A percentile compares a stretch with the other conserved stretches of the same genome.
Evolutionary conservation across 169 alveolate genomes (phyloP).

Genomic region (Cryptosporidium canis): DNA sequence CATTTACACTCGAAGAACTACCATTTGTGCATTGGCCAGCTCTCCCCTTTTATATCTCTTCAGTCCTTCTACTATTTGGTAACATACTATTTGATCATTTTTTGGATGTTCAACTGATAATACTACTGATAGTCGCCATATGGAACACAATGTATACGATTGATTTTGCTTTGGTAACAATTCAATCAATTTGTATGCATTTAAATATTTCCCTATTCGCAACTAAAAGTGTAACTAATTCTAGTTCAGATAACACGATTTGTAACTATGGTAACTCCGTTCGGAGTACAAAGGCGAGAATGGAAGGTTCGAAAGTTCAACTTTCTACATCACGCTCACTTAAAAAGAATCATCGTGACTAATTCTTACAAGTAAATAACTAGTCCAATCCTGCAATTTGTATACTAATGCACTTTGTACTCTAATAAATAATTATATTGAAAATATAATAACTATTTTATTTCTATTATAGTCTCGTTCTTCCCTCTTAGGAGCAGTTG

Average conservation of each 20-base stretch:
- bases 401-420: neutral
- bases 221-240: neutral
- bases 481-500: no score
- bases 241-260: neutral
- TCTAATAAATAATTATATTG: neutral
- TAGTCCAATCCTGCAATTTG: neutral
- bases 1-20: conserved; percentile 55
- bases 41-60: conserved; percentile 48
- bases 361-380: neutral
- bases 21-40: conserved; percentile 68
- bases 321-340: conserved; percentile 38
- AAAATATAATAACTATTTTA: neutral
- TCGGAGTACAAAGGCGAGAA: neutral
- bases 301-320: neutral
- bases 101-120: neutral
- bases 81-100: neutral
- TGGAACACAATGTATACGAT: conserved; percentile 48
- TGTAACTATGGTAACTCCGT: no score
- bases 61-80: conserved; percentile 37
- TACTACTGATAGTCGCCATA: conserved; percentile 8
- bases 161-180: conserved; percentile 7
- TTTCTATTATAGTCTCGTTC: no score
- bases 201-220: conserved; percentile 16
- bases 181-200: conserved; percentile 24
- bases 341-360: neutral